These are phyloP conservation scores for Ochetophila trinervis DNA, from an alignment of 306 rosid genomes.

Conservation along the genomic window DNA sequence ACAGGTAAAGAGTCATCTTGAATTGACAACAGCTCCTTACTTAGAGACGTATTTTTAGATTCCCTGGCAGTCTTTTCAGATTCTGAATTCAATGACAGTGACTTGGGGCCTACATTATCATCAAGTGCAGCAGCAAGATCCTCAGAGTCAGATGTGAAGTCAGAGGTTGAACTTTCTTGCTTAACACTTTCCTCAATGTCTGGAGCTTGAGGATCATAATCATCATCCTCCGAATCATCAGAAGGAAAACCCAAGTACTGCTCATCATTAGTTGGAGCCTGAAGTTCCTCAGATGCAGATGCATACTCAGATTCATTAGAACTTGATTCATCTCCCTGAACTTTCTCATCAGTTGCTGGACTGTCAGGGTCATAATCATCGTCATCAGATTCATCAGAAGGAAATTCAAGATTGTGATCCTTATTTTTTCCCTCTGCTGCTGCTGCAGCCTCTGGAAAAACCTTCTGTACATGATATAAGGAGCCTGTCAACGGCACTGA, in stretches of 20 bases:
- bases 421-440: conserved; percentile 52
- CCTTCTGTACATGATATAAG: conserved; percentile 60
- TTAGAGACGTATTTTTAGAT: conserved; percentile 47
- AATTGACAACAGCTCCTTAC: conserved; percentile 57
- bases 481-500: conserved; percentile 23
- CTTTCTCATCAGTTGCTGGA: conserved; percentile 49
- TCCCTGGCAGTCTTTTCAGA: conserved; percentile 23
- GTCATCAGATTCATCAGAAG: conserved; percentile 92
- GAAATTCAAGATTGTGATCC: conserved; percentile 58
- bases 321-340: conserved; percentile 56
- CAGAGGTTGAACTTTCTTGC: conserved; percentile 78
- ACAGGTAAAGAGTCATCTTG: conserved; percentile 49
- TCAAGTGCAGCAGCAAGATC: conserved; percentile 67
- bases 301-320: conserved; percentile 70
- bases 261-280: conserved; percentile 48
- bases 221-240: conserved; percentile 86
- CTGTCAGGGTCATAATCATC: conserved; percentile 79
- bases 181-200: conserved; percentile 32
- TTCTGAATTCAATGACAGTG: conserved; percentile 24
- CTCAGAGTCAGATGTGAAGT: conserved; percentile 92
- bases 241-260: conserved; percentile 74
- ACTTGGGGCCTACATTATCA: conserved; percentile 27
- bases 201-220: conserved; percentile 62
- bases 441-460: conserved; percentile 86
- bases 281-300: conserved; percentile 76